Percentiles rank a stretch among this genome's conserved stretches.
These are phyloP conservation scores for Lathyrus aphaca DNA, from an alignment of 306 rosid genomes.

Conservation along the genomic window DNA sequence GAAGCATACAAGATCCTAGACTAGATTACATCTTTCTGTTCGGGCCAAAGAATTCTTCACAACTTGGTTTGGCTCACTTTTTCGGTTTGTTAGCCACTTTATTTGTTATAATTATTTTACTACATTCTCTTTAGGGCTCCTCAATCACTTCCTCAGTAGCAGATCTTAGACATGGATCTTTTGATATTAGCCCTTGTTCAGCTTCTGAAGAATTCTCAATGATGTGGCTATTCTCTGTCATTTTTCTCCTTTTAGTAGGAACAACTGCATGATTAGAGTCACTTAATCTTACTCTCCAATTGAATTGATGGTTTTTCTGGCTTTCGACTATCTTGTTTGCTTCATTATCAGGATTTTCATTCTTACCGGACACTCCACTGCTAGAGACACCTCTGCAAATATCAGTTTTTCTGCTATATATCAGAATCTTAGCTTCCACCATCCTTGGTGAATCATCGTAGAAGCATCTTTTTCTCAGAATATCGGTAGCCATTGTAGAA, in stretches of 20 bases:
- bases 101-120: too few species aligned
- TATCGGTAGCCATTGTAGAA: constrained; percentile 37
- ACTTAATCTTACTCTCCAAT: constrained; percentile 50
- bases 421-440: constrained; percentile 9
- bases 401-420: constrained; percentile 36
- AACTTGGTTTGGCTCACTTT: too few species aligned
- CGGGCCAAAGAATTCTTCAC: too few species aligned
- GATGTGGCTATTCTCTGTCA: constrained; percentile 51
- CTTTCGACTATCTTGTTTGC: constrained; percentile 43
- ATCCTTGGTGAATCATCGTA: constrained; percentile 37
- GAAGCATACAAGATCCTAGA: too few species aligned
- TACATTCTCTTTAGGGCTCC: too few species aligned
- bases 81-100: too few species aligned
- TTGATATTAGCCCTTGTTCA: too few species aligned
- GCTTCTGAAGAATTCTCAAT: constrained; percentile 44
- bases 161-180: too few species aligned
- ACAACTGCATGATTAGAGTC: too few species aligned
- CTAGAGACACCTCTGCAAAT: constrained; percentile 26
- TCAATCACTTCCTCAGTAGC: too few species aligned
- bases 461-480: constrained; percentile 43
- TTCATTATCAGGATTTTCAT: constrained; percentile 32
- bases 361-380: constrained; percentile 36
- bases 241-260: constrained; percentile 57
- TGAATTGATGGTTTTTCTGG: constrained; percentile 45
- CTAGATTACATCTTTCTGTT: too few species aligned